Evolutionary conservation across 768 basidiomycete genomes (phyloP).

Genomic region (Russula sp.): DNA sequence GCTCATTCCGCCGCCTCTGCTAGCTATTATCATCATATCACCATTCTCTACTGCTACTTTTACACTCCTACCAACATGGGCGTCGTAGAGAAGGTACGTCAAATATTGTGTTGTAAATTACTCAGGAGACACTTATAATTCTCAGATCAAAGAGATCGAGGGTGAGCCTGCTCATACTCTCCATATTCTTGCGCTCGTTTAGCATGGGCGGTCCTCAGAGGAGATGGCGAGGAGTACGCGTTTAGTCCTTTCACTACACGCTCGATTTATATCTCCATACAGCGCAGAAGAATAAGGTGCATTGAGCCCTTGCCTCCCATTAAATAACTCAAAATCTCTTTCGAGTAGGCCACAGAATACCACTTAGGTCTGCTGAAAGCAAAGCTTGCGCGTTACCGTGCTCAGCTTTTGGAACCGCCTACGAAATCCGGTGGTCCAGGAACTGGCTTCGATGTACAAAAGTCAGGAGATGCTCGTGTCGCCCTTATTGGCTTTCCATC

Average conservation of each 20-base stretch:
- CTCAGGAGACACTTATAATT: background rate
- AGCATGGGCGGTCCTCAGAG: conserved; percentile 41
- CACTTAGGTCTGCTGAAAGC: conserved; percentile 92
- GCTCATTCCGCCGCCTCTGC: background rate
- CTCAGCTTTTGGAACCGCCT: conserved; percentile 88
- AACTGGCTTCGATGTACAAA: conserved; percentile 84
- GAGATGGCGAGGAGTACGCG: conserved; percentile 94
- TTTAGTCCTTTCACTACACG: background rate
- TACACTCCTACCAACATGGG: conserved; percentile 56
- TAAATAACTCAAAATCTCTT: conserved; percentile 1
- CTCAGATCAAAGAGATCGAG: conserved; percentile 91
- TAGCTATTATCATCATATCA: too few species aligned
- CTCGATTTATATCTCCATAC: background rate
- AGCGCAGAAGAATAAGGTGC: conserved; percentile 96
- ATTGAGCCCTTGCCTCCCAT: background rate
- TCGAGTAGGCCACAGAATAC: conserved; percentile 77
- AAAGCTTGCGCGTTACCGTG: conserved; percentile 89
- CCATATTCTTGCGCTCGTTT: background rate
- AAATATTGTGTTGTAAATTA: background rate
- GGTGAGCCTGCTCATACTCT: conserved; percentile 41
- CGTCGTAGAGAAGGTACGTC: conserved; percentile 79
- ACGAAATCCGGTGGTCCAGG: conserved; percentile 76
- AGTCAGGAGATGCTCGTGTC: conserved; percentile 82
- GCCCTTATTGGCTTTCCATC: conserved; percentile 95
- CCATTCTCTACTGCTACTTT: background rate